Base-by-base conservation (phyloP, 2,329 filamentous ascomycete species). In the Fusarium citri region DNA sequence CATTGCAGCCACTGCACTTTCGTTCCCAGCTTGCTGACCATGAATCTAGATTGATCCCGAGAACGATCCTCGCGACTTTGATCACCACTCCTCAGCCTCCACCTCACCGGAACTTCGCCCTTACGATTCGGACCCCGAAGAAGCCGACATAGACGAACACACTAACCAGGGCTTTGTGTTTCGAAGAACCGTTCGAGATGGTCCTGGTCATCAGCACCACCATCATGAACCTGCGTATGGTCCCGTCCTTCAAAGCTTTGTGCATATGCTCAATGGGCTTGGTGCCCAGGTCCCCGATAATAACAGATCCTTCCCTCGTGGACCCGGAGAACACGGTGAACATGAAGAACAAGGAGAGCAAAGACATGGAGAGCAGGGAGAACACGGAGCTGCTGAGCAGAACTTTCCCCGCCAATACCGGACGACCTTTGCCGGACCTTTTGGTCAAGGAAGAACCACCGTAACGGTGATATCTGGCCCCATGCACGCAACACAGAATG, bases 61-160 rank as follows among this genome's bases (percentile, higher is more conserved):
- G 4, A 89, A 88, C 72, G 92, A 94, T 71, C 91, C 91, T 12
- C 86, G 91, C 66, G 72, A 78, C 3, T 69, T 72, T 11, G 74
- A 78, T 23, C 76, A 79, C 20, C 64, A 68, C 26, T 67, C 71
- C 23, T 77, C 76, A 28, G 68, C 70, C 46, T 71, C 75, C 25
- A 78, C 77, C 6, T 78, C 78, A 8, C 72, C 78, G 37, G 77
- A 77, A 55, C 63, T 67, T n/a, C 58, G 69, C 18, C 74, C 72
- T n/a, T 70, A 66, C 50, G 77, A 81, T 53, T 87, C 87, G 3
- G 88, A 90, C 61, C 87, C 87, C 2, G 87, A 88, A 16, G 87
- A 89, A 71, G 85, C 80, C 26, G 86, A 89, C 71, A 87, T 89
- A 63, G 86, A 88, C 25, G 84, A 89, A 28, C 81, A 85, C 40